Evolutionary conservation across 257 asterid genomes (phyloP).

Genomic region (Solanum peruvianum): DNA sequence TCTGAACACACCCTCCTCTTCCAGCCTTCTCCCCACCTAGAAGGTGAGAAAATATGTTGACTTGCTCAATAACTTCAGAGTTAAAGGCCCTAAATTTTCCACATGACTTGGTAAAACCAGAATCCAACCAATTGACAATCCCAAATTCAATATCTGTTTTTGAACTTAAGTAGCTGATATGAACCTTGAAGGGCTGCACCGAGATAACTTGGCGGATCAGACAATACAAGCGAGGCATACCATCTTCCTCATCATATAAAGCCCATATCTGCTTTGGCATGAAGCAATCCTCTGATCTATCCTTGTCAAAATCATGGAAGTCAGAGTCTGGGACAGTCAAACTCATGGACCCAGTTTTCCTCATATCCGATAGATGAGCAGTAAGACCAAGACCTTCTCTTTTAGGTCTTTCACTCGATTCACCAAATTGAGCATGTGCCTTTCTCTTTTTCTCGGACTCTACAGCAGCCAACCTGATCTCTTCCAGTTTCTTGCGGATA

Average conservation of each 20-base stretch:
- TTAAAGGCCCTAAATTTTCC: constrained; percentile 78
- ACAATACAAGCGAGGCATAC: constrained; percentile 98
- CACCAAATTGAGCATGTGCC: constrained; percentile 26
- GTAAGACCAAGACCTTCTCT: constrained; percentile 5
- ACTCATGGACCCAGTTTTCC: constrained; percentile 45
- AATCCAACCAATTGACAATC: constrained; percentile 79
- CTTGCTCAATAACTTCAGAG: constrained; percentile 81
- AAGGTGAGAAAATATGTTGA: constrained; percentile 88
- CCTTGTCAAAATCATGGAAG: constrained; percentile 90
- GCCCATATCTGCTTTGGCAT: constrained; percentile 97
- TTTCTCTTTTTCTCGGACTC: constrained; percentile 46
- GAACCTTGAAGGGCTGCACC: constrained; percentile 70
- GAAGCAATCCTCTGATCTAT: constrained; percentile 84
- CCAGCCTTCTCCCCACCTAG: constrained; percentile 83
- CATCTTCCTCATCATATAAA: constrained; percentile 91
- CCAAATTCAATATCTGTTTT: constrained; percentile 82
- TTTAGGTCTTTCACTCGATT: constrained; percentile 16
- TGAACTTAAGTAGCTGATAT: constrained; percentile 81
- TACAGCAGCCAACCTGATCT: constrained; percentile 50
- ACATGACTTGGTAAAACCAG: constrained; percentile 90
- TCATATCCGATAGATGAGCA: constrained; percentile 32
- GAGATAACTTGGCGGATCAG: constrained; percentile 81
- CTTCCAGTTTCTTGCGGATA: constrained; percentile 50
- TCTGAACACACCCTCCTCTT: constrained; percentile 88
- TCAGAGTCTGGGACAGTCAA: constrained; percentile 95